Conservation (phyloP, 2,329 filamentous ascomycete species). For the Geosmithia putterillii region DNA sequence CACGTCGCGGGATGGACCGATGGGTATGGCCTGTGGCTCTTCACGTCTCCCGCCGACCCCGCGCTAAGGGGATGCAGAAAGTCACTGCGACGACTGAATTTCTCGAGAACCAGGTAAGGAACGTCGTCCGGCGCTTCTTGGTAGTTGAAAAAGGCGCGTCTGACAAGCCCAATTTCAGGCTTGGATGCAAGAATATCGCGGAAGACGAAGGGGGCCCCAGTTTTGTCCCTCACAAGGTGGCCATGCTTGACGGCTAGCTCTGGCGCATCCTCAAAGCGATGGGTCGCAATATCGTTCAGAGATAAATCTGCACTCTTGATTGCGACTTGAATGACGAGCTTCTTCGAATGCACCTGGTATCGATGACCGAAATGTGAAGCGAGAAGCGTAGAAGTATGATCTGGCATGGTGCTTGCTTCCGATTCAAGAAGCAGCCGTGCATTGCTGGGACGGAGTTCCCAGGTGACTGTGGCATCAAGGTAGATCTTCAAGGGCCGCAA, state of each 20-base stretch:
- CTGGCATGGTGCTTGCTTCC: constrained; percentile 10
- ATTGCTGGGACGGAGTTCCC: constrained; percentile 14
- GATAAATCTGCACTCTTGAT: constrained; percentile 12
- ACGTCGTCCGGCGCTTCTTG: constrained; percentile 26
- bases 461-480: constrained; percentile 21
- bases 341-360: constrained; percentile 21
- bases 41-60: constrained; percentile 1
- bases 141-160: constrained; percentile 20
- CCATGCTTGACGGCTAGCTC: constrained; percentile 8
- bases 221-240: constrained; percentile 27
- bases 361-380: constrained; percentile 35
- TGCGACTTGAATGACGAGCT: constrained; percentile 30
- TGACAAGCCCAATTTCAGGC: constrained; percentile 27
- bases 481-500: constrained; percentile 25
- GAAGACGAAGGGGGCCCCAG: constrained; percentile 26
- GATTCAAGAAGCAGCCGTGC: constrained; percentile 7
- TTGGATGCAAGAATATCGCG: constrained; percentile 26
- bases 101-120: constrained; percentile 34
- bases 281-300: constrained; percentile 16
- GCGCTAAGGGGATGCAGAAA: constrained; percentile 35
- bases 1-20: constrained; percentile 30
- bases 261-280: constrained; percentile 11
- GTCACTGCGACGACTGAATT: constrained; percentile 43
- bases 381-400: constrained; percentile 34
- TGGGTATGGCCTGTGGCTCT: constrained; percentile 27